phyloP scores from a whole-genome alignment of 768 basidiomycete genomes.

The Russula brevipes region DNA sequence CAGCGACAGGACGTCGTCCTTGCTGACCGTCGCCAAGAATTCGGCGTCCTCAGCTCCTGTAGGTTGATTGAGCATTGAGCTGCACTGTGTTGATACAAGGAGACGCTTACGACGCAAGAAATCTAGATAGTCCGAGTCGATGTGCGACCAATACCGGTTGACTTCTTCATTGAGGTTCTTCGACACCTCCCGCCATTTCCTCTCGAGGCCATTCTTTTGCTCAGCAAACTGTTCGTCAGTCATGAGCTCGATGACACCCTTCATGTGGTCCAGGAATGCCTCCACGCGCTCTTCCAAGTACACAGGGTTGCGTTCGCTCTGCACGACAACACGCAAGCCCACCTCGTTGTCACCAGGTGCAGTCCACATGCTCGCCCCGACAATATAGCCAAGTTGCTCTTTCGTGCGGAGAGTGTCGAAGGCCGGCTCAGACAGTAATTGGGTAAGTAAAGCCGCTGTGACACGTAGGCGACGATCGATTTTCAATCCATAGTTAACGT shows the following conservation, averaged over 20 bases:
- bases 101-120: constrained; percentile 70
- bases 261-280: constrained; percentile 76
- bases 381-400: constrained; percentile 94
- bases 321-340: constrained; percentile 79
- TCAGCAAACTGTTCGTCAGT: constrained; percentile 63
- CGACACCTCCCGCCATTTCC: constrained; percentile 76
- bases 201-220: constrained; percentile 71
- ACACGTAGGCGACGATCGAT: constrained; percentile 62
- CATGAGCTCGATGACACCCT: constrained; percentile 63
- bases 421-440: constrained; percentile 85
- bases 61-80: not conserved
- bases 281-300: constrained; percentile 88
- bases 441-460: constrained; percentile 63
- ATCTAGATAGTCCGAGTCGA: constrained; percentile 78
- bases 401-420: constrained; percentile 90
- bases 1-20: constrained; percentile 66
- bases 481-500: constrained; percentile 69
- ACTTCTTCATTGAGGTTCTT: constrained; percentile 88
- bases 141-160: constrained; percentile 58
- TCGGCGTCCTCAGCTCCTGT: constrained; percentile 71
- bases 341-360: constrained; percentile 61
- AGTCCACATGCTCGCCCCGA: constrained; percentile 54
- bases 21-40: constrained; percentile 57
- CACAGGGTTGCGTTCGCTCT: constrained; percentile 75
- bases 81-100: not conserved